A percentile compares a stretch with the other conserved stretches of the same genome.
phyloP scores from a whole-genome alignment of 331 rosid genomes.

The Malus hybrid region DNA sequence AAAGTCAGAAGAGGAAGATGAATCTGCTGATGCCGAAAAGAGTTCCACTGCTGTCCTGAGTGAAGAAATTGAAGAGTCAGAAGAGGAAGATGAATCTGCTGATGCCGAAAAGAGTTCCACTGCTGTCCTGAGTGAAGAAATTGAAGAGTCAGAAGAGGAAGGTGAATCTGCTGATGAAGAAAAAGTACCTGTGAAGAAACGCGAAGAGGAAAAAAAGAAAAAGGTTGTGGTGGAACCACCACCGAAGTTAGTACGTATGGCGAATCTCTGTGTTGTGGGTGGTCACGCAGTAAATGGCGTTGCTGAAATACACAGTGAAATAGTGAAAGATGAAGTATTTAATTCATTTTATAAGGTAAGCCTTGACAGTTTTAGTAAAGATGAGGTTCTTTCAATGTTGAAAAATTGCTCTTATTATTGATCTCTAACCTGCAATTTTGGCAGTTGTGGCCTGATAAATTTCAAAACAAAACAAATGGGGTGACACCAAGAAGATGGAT shows the following conservation, averaged over 20 bases:
- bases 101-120: constrained; percentile 25
- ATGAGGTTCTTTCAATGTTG: background rate
- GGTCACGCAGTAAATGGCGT: constrained; percentile 99
- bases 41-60: constrained; percentile 10
- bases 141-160: constrained; percentile 31
- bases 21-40: constrained; percentile 27
- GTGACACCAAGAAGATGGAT: constrained; percentile 99
- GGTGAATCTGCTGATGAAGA: constrained; percentile 16
- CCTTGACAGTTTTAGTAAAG: constrained; percentile 7
- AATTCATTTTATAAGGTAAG: constrained; percentile 76
- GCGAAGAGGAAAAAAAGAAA: constrained; percentile 27
- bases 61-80: constrained; percentile 30
- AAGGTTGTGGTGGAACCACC: constrained; percentile 61
- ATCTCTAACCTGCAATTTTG: constrained; percentile 23
- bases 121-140: constrained; percentile 22
- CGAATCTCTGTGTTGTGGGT: constrained; percentile 90
- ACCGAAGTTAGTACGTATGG: constrained; percentile 92
- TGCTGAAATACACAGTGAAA: constrained; percentile 98
- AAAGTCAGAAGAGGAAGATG: constrained; percentile 22
- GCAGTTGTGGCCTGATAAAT: constrained; percentile 95
- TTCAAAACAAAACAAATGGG: constrained; percentile 97
- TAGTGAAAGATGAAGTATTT: constrained; percentile 89
- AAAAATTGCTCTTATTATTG: constrained; percentile 10
- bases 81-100: constrained; percentile 18
- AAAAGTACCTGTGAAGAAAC: constrained; percentile 24